Evolutionary conservation across 352 stramenopile genomes (phyloP), one percentile per base, ranked within the genome.

Genomic region (Phytophthora tubulina): DNA sequence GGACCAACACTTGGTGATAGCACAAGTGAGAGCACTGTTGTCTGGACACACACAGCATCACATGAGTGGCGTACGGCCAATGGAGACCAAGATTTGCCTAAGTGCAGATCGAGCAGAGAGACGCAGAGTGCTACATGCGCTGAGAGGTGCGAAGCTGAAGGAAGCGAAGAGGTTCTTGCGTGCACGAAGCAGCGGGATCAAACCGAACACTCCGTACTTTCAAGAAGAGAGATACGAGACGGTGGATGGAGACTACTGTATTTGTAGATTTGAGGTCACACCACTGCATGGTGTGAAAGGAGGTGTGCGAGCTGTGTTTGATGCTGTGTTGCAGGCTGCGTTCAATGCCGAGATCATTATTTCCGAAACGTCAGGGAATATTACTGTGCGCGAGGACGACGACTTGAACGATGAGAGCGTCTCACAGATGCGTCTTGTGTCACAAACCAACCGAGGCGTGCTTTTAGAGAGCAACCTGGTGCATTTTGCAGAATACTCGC

Each of bases 371-470:
- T 66, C 85, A 0, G 84, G 82, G 11, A 78, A 88, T 53, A 89
- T 91, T 42, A 91, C 81, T 15, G 84, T 90, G 60, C 84, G 84
- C 8, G 84, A 91, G 54, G 82, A 91, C 50, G 84, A 90, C 65
- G 84, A 92, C 67, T 79, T 75, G 32, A 72, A 75, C 30, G 77
- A 84, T 36, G 65, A 75, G 31, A 71, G 60, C 36, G 56, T 84
- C 14, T 76, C 76, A 17, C 79, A 89, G 67, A 75, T 81, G 61
- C 74, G 81, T 3, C 72, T 89, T 2, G 79, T 86, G 14, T 81
- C 79, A 10, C 67, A 70, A 7, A 82, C 72, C 1, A 60, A 55
- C 2, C 48, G 68, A 42, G 78, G 73, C 1, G 58, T 73, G 4
- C 50, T 80, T 4, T 33, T 85, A 2, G 76, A 75, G 44, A 81